phyloP scores from a whole-genome alignment of 805 yeast genomes.

The Candida hungchunana region DNA sequence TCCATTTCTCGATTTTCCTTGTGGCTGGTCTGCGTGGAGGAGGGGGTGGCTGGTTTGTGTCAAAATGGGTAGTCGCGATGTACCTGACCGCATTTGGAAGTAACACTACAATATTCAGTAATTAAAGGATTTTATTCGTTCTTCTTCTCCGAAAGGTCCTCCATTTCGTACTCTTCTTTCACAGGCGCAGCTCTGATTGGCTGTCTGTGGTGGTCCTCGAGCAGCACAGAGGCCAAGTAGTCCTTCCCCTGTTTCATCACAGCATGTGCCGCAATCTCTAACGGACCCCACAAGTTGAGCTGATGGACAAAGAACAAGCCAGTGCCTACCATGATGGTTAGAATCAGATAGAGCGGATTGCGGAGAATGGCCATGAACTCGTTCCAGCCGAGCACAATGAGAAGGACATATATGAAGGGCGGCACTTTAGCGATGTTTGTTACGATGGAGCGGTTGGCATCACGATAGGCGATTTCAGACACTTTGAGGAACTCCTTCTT shows the following conservation, averaged over 20 bases:
- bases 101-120: neutral
- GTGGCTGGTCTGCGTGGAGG: constrained; percentile 1
- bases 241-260: constrained; percentile 48
- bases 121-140: constrained; percentile 1
- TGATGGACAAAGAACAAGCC: constrained; percentile 64
- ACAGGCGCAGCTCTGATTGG: constrained; percentile 12
- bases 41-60: constrained; percentile 11
- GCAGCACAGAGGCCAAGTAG: constrained; percentile 52
- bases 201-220: constrained; percentile 47
- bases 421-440: constrained; percentile 80
- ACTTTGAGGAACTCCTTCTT: constrained; percentile 62
- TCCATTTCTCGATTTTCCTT: neutral
- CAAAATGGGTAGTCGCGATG: constrained; percentile 6
- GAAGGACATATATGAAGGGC: constrained; percentile 66
- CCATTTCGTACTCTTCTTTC: constrained; percentile 29
- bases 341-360: constrained; percentile 76
- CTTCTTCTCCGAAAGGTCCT: constrained; percentile 26
- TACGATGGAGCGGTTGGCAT: constrained; percentile 83
- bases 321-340: constrained; percentile 54
- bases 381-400: constrained; percentile 88
- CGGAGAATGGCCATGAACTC: constrained; percentile 85
- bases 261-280: constrained; percentile 57
- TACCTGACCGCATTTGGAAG: neutral
- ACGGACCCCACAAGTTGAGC: constrained; percentile 74
- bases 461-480: constrained; percentile 75